Percentiles rank a stretch among this genome's conserved stretches.
Evolutionary conservation across 2,329 filamentous ascomycete genomes (phyloP).

Genomic region (Exophiala alcalophila): DNA sequence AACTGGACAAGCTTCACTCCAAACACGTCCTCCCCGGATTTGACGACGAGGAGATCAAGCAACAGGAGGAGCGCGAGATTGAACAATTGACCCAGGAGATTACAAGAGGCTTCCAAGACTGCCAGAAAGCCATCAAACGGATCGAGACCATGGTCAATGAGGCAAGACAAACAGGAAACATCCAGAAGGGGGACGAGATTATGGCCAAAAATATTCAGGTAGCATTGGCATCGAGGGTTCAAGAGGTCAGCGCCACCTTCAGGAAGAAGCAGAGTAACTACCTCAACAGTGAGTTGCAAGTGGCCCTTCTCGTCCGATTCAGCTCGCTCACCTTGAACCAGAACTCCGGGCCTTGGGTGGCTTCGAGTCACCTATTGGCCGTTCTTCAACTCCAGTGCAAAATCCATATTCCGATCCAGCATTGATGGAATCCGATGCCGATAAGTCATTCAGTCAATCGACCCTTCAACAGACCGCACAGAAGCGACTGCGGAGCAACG

Average conservation of each 20-base stretch:
- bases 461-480: slow-evolving; percentile 77
- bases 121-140: slow-evolving; percentile 81
- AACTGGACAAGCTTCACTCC: slow-evolving; percentile 88
- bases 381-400: slow-evolving; percentile 50
- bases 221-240: slow-evolving; percentile 79
- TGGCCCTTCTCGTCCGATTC: neutral
- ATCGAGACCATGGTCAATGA: slow-evolving; percentile 86
- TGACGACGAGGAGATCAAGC: slow-evolving; percentile 89
- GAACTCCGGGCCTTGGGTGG: slow-evolving; percentile 73
- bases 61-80: slow-evolving; percentile 82
- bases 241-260: slow-evolving; percentile 87
- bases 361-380: slow-evolving; percentile 46
- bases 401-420: slow-evolving; percentile 80
- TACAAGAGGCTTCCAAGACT: slow-evolving; percentile 83
- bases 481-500: slow-evolving; percentile 62
- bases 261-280: slow-evolving; percentile 97
- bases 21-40: slow-evolving; percentile 97
- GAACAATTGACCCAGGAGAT: slow-evolving; percentile 87
- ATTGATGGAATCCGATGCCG: slow-evolving; percentile 87
- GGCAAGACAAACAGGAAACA: slow-evolving; percentile 64
- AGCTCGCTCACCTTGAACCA: slow-evolving; percentile 37
- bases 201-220: slow-evolving; percentile 98
- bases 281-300: slow-evolving; percentile 68
- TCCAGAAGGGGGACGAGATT: slow-evolving; percentile 80
- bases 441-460: slow-evolving; percentile 86